Conservation (phyloP, 2,329 filamentous ascomycete species). For the Pseudogymnoascus sp. region DNA sequence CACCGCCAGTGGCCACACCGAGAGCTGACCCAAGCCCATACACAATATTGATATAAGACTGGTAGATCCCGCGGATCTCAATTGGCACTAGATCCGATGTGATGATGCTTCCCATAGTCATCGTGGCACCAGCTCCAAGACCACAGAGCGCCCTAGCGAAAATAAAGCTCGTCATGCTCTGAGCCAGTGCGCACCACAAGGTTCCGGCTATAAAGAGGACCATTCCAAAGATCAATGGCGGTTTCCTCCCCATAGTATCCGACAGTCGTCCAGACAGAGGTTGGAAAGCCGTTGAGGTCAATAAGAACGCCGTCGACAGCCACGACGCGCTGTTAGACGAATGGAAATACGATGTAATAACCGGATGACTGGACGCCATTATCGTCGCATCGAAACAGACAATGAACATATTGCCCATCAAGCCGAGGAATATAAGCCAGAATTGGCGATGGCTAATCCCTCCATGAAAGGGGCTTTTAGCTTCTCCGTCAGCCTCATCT, state of each 20-base stretch:
- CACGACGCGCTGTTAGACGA: constrained; percentile 74
- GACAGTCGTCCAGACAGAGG: constrained; percentile 67
- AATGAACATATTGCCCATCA: constrained; percentile 52
- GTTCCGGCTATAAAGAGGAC: constrained; percentile 57
- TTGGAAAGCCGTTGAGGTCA: constrained; percentile 70
- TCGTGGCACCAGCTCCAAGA: constrained; percentile 63
- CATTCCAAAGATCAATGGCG: constrained; percentile 57
- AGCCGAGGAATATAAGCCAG: constrained; percentile 53
- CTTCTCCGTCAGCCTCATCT: constrained; percentile 15
- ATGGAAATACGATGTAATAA: constrained; percentile 73
- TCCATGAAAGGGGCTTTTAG: constrained; percentile 31
- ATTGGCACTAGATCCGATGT: constrained; percentile 69
- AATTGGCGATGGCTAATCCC: constrained; percentile 43
- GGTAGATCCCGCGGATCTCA: constrained; percentile 56
- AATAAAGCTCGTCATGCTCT: constrained; percentile 62
- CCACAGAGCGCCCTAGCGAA: constrained; percentile 63
- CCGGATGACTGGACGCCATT: constrained; percentile 74
- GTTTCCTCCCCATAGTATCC: constrained; percentile 63
- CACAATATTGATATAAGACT: constrained; percentile 61
- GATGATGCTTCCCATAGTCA: constrained; percentile 63
- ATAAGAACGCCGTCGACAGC: constrained; percentile 70
- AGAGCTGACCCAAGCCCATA: constrained; percentile 52
- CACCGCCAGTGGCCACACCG: constrained; percentile 62
- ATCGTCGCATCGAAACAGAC: constrained; percentile 68
- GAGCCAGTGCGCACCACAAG: constrained; percentile 60